These are phyloP conservation scores for Silene coronaria DNA, from an alignment of 179 eudicot genomes.

Conservation along the genomic window DNA sequence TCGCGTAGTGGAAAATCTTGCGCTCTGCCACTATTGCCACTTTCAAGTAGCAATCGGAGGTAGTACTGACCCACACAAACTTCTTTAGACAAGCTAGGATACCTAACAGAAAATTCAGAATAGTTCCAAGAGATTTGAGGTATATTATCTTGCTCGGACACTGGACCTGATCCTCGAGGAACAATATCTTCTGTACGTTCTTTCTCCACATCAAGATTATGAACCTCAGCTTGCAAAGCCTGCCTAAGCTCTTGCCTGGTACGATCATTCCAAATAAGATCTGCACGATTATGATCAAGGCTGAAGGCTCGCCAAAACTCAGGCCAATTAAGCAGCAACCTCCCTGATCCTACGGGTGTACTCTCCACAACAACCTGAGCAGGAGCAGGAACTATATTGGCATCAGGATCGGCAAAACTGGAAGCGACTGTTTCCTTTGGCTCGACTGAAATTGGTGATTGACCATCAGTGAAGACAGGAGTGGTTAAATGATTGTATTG, in stretches of 20 bases:
- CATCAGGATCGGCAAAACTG: conserved; percentile 43
- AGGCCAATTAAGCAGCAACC: conserved; percentile 94
- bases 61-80: conserved; percentile 99
- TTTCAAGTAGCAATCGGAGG: conserved; percentile 90
- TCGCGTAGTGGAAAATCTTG: conserved; percentile 95
- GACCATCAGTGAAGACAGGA: conserved; percentile 39
- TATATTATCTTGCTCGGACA: conserved; percentile 51
- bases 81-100: conserved; percentile 90
- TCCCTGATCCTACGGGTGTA: conserved; percentile 90
- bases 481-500: conserved; percentile 42
- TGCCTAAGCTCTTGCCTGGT: conserved; percentile 91
- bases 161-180: conserved; percentile 47
- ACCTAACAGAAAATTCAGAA: conserved; percentile 83
- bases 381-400: conserved; percentile 61
- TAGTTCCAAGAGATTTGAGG: conserved; percentile 98
- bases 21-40: conserved; percentile 76
- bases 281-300: conserved; percentile 98
- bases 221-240: conserved; percentile 94
- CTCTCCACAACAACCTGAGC: conserved; percentile 96
- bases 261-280: conserved; percentile 98
- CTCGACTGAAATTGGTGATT: conserved; percentile 30
- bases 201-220: conserved; percentile 90
- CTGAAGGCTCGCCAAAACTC: conserved; percentile 97
- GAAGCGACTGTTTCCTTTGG: conserved; percentile 36
- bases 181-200: conserved; percentile 94